These are phyloP conservation scores for Forsythia suspensa DNA, from an alignment of 257 asterid species.

Conservation along the genomic window DNA sequence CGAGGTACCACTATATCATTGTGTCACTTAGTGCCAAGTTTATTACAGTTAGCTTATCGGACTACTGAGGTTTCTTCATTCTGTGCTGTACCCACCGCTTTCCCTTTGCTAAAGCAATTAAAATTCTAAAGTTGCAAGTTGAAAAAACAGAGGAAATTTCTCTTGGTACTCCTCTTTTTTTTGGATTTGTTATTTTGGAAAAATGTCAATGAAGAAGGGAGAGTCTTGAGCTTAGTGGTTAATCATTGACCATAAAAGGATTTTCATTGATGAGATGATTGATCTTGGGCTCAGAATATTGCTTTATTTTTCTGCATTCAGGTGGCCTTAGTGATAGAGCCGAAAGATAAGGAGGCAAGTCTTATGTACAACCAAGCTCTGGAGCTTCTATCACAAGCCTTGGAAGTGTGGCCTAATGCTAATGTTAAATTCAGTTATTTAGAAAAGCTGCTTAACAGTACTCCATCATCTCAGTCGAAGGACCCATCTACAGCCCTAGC, in stretches of 20 bases:
- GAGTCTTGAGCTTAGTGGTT: not conserved
- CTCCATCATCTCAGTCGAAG: conserved; percentile 96
- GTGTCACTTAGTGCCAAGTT: not conserved
- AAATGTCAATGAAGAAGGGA: not conserved
- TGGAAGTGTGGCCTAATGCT: conserved; percentile 99
- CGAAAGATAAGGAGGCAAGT: conserved; percentile 97
- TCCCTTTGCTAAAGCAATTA: not conserved
- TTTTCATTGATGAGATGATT: not conserved
- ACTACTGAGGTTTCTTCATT: conserved; percentile 4
- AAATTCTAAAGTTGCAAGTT: conserved; percentile 2
- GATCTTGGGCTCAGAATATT: not conserved
- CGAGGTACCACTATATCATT: not conserved
- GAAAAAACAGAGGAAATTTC: not conserved
- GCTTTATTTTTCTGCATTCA: conserved; percentile 27
- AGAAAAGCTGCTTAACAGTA: conserved; percentile 93
- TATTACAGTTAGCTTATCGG: conserved; percentile 14
- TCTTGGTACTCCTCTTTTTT: not conserved
- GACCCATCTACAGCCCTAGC: conserved; percentile 98
- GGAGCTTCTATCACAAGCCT: conserved; percentile 93
- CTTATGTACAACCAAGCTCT: conserved; percentile 97
- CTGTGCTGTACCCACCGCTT: not conserved
- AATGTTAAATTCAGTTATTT: conserved; percentile 96
- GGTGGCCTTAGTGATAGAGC: conserved; percentile 98
- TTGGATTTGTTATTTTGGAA: not conserved
- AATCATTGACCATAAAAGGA: not conserved